These are phyloP conservation scores for Saccharomycopsis sp. DNA, from an alignment of 805 yeast species.

Conservation along the genomic window DNA sequence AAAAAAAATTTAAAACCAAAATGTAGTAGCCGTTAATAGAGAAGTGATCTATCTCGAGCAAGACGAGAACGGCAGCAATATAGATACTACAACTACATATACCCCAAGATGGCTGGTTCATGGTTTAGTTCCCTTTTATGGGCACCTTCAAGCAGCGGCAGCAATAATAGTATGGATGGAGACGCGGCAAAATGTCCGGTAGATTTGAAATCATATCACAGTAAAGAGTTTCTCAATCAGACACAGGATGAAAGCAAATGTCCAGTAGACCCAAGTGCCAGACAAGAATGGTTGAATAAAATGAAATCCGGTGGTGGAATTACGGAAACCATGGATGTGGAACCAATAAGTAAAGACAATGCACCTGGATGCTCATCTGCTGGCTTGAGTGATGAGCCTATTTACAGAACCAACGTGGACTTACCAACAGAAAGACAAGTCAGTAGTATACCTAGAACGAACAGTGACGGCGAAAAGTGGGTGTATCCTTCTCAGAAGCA, in stretches of 20 bases:
- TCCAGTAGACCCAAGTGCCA: slow-evolving; percentile 63
- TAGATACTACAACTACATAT: not conserved
- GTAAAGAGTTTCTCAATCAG: slow-evolving; percentile 7
- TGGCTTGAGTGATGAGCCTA: slow-evolving; percentile 31
- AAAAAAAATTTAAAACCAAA: not conserved
- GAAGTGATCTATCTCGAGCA: too few species aligned
- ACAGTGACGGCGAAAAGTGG: slow-evolving; percentile 56
- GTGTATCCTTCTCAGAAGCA: slow-evolving; percentile 93
- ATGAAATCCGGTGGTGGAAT: slow-evolving; percentile 8
- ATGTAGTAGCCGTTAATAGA: not conserved
- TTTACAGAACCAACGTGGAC: slow-evolving; percentile 31
- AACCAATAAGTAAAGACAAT: slow-evolving; percentile 21
- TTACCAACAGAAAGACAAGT: slow-evolving; percentile 72
- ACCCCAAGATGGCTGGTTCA: not conserved
- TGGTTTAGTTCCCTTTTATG: slow-evolving; percentile 9
- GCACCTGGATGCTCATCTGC: slow-evolving; percentile 42
- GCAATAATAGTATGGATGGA: slow-evolving; percentile 20
- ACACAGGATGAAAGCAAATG: slow-evolving; percentile 37
- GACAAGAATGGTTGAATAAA: slow-evolving; percentile 49
- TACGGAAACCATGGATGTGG: not conserved
- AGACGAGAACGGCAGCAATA: not conserved
- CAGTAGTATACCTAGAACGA: slow-evolving; percentile 76
- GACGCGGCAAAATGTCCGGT: slow-evolving; percentile 22
- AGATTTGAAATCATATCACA: slow-evolving; percentile 6
- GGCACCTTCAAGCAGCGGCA: slow-evolving; percentile 32